Base-by-base conservation (phyloP, 768 basidiomycete species). In the Rhizopogon vulgaris region DNA sequence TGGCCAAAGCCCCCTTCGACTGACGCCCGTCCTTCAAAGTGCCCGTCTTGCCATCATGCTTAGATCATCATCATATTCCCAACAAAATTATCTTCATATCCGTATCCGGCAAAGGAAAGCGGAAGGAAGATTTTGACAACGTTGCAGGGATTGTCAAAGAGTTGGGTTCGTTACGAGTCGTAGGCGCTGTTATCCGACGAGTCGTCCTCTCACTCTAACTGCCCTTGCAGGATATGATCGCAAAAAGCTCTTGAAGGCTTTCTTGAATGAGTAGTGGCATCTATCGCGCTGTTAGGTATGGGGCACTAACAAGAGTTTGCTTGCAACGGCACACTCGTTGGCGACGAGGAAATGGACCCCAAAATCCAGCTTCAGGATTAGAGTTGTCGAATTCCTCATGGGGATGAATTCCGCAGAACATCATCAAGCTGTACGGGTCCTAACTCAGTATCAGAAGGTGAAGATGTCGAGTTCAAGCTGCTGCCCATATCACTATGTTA, bases 101-200 rank as follows among this genome's bases (percentile, higher is more conserved):
- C 92, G 96, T 76, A 89, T 99, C 63, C 96, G 98, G 72, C 95
- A 98, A 73, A 83, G 96, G 67, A 99, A 98, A 22, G 22, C 82
- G 96, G 96, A 56, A 82, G 96, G 65, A 99, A 98, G 80, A 96
- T 94, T 56, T 73, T 97, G 77, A 99, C 96, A 38, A 99, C 94
- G 52, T 78, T 98, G 60, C 94, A 98, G 72, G 95, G 96, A 56
- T 71, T 98, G 59, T 89, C 91, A 52, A 92, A 30, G 88, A 71
- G 82, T 91, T 90, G 58, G 58, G 83, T 72, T 48, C 55, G 38
- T 46, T 22, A 22, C 22, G 22, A 22, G 56, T 40, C 56, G 47
- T 37, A n/a, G n/a, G 18, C 51, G 27, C 45, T 42, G 34, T 38
- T 38, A 12, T 15, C 56, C 53, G 36, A 56, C 39, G 52, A 55